These are phyloP conservation scores for Pseudopithomyces maydicus DNA, from an alignment of 2,329 filamentous ascomycete genomes.

Conservation along the genomic window DNA sequence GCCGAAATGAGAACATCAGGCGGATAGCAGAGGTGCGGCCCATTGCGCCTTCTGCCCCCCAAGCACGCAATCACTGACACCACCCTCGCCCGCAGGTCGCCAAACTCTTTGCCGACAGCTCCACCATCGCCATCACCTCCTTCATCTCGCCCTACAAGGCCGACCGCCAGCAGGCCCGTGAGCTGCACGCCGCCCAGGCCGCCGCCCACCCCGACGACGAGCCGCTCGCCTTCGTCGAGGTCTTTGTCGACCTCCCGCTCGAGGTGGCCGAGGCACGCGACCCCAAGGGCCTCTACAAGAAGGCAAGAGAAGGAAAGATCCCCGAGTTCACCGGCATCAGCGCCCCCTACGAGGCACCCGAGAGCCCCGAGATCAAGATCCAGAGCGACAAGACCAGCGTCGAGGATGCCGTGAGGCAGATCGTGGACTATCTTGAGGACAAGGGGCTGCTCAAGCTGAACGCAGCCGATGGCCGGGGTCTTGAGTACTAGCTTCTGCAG, in stretches of 20 bases:
- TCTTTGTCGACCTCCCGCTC: constrained; percentile 88
- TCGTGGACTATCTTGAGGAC: constrained; percentile 76
- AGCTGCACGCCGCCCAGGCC: constrained; percentile 70
- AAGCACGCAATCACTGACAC: constrained; percentile 23
- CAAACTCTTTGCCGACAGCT: constrained; percentile 92
- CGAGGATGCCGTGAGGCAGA: constrained; percentile 85
- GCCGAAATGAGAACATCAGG: constrained; percentile 97
- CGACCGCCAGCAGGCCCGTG: constrained; percentile 81
- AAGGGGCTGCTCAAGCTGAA: constrained; percentile 63
- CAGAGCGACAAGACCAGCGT: constrained; percentile 80
- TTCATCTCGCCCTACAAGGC: constrained; percentile 96
- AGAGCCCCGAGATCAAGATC: constrained; percentile 85
- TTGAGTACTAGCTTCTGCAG: constrained; percentile 3
- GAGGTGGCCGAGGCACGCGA: constrained; percentile 93
- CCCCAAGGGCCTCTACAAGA: constrained; percentile 97
- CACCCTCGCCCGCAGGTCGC: constrained; percentile 69
- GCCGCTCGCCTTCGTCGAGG: constrained; percentile 86
- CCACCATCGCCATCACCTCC: constrained; percentile 86
- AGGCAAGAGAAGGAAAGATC: constrained; percentile 90
- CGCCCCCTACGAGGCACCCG: constrained; percentile 90
- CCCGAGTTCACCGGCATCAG: constrained; percentile 97
- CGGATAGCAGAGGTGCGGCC: constrained; percentile 77
- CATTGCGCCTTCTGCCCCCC: constrained; percentile 10
- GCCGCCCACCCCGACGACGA: constrained; percentile 59
- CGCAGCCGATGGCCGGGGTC: constrained; percentile 6